Evolutionary conservation across 805 yeast genomes (phyloP), one percentile per base, ranked within the genome.

Genomic region (Metschnikowia lochheadii): DNA sequence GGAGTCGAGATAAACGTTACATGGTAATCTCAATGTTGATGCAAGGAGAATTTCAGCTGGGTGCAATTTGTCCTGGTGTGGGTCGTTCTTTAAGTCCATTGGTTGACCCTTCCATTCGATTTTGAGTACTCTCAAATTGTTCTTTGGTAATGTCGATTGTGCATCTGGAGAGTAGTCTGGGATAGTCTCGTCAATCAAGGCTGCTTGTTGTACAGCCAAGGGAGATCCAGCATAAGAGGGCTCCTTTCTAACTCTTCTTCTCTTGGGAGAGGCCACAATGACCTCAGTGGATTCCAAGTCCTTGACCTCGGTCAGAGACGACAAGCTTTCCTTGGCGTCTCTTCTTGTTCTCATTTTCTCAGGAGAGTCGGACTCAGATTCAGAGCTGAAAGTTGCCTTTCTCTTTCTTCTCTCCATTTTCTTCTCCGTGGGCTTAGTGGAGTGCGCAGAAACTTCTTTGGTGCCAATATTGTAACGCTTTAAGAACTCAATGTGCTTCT

Each of bases 21-120:
- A 85, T 8, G 97, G 96, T 57, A 92, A 76, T 65, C 99, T 79
- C 62, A 92, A 76, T n/a, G 85, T 86, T 15, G 95, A 85, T 4
- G 98, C 97, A 54, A 92, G 75, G 39, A 79, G 76, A 14, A 86
- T 78, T 69, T 92, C 99, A 4, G 97, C 96, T 0, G 97, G 97
- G 68, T 92, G 97, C 56, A 94, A 76, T 59, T 84, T 78, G 43
- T 71, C 70, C 46, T 79, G 68, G 57, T 88, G 78, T 18, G 96
- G 95, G 68, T 94, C 98, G 32, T 68, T 61, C 15, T 85, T 76
- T 50, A 92, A 77, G 66, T 88, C 95, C 97, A 92, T 90, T 35
- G 97, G 96, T 60, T 90, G 96, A 10, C 98, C 99, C 72, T 91
- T 92, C 99, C 99, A 92, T 67, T 92, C 98, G 34, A 95, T 87